phyloP scores from a whole-genome alignment of 345 rosid genomes.

The Trapa bicornis region DNA sequence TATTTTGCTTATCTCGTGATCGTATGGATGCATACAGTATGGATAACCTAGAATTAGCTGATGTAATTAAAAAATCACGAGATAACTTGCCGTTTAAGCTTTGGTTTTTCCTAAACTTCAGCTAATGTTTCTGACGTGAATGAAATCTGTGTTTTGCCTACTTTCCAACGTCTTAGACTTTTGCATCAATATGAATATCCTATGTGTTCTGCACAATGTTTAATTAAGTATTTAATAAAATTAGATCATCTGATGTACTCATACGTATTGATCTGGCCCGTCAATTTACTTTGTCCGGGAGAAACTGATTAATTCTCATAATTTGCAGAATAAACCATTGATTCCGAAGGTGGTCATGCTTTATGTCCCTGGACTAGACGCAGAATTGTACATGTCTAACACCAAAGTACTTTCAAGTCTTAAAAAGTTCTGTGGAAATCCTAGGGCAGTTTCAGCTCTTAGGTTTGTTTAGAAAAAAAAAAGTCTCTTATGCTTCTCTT shows the following conservation, averaged over 20 bases:
- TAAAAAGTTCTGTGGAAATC: constrained; percentile 62
- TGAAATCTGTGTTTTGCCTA: neutral
- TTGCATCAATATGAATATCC: neutral
- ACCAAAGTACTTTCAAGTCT: constrained; percentile 53
- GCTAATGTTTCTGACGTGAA: neutral
- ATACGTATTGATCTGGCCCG: neutral
- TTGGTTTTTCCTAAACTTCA: neutral
- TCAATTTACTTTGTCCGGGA: neutral
- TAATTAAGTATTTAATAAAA: neutral
- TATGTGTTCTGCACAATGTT: neutral
- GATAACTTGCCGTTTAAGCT: neutral
- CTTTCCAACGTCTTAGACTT: neutral
- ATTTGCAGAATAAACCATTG: constrained; percentile 80
- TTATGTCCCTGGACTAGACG: constrained; percentile 87
- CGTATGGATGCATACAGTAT: neutral
- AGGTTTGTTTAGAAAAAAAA: constrained; percentile 44
- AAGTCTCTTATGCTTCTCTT: constrained; percentile 5
- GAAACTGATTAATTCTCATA: constrained; percentile 7
- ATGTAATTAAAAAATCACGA: neutral
- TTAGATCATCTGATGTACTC: neutral
- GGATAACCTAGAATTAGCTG: neutral
- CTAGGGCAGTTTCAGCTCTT: constrained; percentile 58
- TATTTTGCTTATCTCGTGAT: neutral
- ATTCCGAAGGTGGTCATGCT: constrained; percentile 86
- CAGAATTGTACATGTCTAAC: constrained; percentile 67